Conservation (phyloP, 495 filamentous ascomycete genomes). For the Bacidia rubella region DNA sequence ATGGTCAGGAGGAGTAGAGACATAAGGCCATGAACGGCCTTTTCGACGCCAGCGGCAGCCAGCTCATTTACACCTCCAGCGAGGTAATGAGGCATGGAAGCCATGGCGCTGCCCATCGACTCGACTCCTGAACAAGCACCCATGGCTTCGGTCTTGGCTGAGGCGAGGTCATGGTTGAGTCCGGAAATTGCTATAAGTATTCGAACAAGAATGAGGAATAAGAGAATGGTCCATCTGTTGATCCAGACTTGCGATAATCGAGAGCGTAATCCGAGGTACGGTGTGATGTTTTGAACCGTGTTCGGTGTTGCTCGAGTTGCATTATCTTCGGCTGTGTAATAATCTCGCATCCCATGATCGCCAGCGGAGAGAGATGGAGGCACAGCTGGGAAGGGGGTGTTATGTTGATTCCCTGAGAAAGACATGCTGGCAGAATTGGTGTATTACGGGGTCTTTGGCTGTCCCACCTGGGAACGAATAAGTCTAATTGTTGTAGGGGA, state of each 20-base stretch:
- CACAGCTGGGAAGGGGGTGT: conserved; percentile 23
- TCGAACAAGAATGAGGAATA: conserved; percentile 71
- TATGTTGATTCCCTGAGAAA: conserved; percentile 22
- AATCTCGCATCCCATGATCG: conserved; percentile 41
- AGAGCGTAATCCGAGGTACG: conserved; percentile 81
- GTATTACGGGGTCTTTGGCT: conserved; percentile 13
- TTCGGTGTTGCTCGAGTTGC: conserved; percentile 31
- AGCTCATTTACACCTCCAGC: conserved; percentile 77
- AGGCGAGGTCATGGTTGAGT: conserved; percentile 56
- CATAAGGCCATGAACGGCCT: conserved; percentile 62
- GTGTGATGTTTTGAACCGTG: conserved; percentile 55
- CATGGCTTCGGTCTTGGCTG: conserved; percentile 67
- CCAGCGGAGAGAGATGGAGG: conserved; percentile 41
- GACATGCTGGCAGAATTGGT: conserved; percentile 22
- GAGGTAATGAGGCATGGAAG: conserved; percentile 93
- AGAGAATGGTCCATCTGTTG: conserved; percentile 89
- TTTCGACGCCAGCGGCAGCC: conserved; percentile 61
- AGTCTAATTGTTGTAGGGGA: conserved; percentile 12
- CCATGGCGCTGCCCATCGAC: conserved; percentile 86
- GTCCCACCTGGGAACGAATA: conserved; percentile 24
- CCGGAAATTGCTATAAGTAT: conserved; percentile 58
- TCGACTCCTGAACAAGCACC: conserved; percentile 87
- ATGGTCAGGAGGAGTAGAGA: conserved; percentile 62
- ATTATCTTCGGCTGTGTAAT: conserved; percentile 31
- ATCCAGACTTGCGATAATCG: conserved; percentile 91